These are phyloP conservation scores for Nakazawaea peltata DNA, from an alignment of 805 yeast genomes.

Conservation along the genomic window DNA sequence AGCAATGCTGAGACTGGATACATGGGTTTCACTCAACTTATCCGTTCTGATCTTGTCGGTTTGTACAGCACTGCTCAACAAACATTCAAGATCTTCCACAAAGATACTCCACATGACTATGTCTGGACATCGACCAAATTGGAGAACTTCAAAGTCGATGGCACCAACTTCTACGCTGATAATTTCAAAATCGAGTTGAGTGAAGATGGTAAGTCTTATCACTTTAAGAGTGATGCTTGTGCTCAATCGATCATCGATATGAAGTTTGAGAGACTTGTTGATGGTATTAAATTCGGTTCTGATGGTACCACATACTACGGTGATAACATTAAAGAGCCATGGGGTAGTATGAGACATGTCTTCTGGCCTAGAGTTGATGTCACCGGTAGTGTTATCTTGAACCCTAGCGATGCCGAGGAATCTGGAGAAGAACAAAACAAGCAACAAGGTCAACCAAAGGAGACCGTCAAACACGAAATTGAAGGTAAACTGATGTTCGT, in stretches of 20 bases:
- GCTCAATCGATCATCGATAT: conserved; percentile 68
- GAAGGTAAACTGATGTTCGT: conserved; percentile 70
- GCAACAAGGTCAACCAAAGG: conserved; percentile 24
- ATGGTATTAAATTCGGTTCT: conserved; percentile 84
- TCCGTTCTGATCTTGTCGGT: conserved; percentile 88
- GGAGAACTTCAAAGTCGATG: conserved; percentile 67
- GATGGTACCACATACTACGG: conserved; percentile 88
- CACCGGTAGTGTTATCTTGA: conserved; percentile 52
- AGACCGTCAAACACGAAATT: conserved; percentile 16
- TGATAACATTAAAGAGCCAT: conserved; percentile 72
- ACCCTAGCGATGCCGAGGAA: conserved; percentile 21
- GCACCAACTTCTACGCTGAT: conserved; percentile 75
- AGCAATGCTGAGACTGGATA: conserved; percentile 51
- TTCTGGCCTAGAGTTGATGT: conserved; percentile 92
- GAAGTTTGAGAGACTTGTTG: conserved; percentile 48
- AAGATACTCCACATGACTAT: conserved; percentile 38
- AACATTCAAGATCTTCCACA: conserved; percentile 73
- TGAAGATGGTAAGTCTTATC: conserved; percentile 43
- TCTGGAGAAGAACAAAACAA: conserved; percentile 14
- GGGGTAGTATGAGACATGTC: conserved; percentile 96
- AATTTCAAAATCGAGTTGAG: conserved; percentile 54
- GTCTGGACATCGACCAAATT: conserved; percentile 92
- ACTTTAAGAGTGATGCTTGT: conserved; percentile 56
- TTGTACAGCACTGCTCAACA: conserved; percentile 88
- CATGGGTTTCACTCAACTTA: conserved; percentile 87